These are phyloP conservation scores for Lasiosphaeriaceae sp. DNA, from an alignment of 495 filamentous ascomycete genomes.

Conservation along the genomic window DNA sequence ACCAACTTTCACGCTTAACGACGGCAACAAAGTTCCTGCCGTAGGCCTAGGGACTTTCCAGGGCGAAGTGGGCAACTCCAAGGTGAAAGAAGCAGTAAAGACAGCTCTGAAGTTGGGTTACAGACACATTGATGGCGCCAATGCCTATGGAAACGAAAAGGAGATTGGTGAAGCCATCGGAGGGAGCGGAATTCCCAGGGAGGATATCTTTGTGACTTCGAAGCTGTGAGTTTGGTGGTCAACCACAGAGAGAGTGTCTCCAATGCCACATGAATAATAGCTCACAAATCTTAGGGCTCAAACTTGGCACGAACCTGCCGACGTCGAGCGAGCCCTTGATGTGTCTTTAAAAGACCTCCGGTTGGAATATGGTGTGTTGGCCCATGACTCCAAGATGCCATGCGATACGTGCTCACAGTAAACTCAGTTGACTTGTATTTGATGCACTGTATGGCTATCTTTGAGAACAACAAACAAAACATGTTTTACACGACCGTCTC, in stretches of 20 bases:
- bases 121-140: constrained; percentile 38
- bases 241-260: too few relatives aligned
- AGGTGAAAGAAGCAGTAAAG: constrained; percentile 32
- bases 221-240: constrained; percentile 24
- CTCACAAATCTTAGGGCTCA: constrained; percentile 16
- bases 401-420: neutral
- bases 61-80: constrained; percentile 19
- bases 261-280: neutral
- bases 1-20: constrained; percentile 20
- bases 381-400: neutral
- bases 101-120: constrained; percentile 33
- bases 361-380: constrained; percentile 25
- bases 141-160: constrained; percentile 38
- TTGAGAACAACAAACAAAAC: constrained; percentile 2
- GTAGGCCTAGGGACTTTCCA: constrained; percentile 31
- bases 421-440: constrained; percentile 32
- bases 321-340: constrained; percentile 27
- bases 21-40: constrained; percentile 23
- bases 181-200: constrained; percentile 28
- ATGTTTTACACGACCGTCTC: neutral
- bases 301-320: constrained; percentile 28
- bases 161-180: constrained; percentile 39
- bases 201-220: constrained; percentile 37
- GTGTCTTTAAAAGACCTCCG: constrained; percentile 20
- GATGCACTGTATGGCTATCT: constrained; percentile 29